Evolutionary conservation across 2,329 filamentous ascomycete genomes (phyloP), one percentile per base, ranked within the genome.

Genomic region (Xylaria sp.): DNA sequence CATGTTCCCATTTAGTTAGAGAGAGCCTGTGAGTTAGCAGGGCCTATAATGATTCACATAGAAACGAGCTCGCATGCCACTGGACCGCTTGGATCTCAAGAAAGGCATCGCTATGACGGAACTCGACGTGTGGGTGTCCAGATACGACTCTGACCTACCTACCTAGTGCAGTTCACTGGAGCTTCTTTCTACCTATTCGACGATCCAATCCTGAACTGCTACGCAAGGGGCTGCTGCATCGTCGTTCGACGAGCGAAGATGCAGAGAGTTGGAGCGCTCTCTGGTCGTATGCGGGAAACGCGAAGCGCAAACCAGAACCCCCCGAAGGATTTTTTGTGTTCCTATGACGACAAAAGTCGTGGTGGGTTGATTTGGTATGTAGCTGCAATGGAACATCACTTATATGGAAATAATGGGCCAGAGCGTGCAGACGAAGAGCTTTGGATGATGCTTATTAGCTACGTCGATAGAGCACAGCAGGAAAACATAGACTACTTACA

Each of bases 321-420:
- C 37, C 37, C 37, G 37, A 42, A 42, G 37, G 34, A 55, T 34
- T 30, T 30, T 30, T 30, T 30, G 23, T 30, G 23, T 30, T 52
- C 54, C 54, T 54, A 58, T 63, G 59, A 57, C 54, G 59, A 55
- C 56, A 39, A 37, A 16, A 55, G 49, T 59, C 50, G 11, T 58
- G 48, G 53, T 59, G 48, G 56, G 52, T 52, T 57, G 50, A 35
- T 51, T 39, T 51, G 55, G 55, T 54, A 50, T 42, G 59, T 13
- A 59, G 57, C 51, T 62, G 59, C 56, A 49, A 58, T 59, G 58
- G 19, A 60, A 61, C 61, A 48, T 30, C 23, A 30, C 23, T 5
- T 30, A 30, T 30, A 30, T 30, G 23, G 23, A 30, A 30, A 30
- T 30, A 30, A 30, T 30, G 23, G 23, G 23, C 23, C 23, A 30